Conservation (phyloP, 768 basidiomycete genomes). For the Trametes maxima region DNA sequence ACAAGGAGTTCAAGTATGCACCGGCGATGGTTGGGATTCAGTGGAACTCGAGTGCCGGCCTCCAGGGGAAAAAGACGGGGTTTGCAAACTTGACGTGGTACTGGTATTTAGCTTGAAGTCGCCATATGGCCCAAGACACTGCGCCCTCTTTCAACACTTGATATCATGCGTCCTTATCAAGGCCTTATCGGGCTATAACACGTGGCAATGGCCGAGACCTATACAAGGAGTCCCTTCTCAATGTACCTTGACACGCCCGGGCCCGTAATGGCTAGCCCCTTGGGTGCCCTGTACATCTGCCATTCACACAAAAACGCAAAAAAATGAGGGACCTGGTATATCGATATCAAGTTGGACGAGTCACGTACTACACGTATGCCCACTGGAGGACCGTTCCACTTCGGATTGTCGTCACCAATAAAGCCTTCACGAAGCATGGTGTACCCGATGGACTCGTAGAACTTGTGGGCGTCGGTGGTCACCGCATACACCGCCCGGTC, state of each 20-base stretch:
- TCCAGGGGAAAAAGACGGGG: no score
- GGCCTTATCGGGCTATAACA: no score
- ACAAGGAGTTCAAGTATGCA: no score
- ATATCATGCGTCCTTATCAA: no score
- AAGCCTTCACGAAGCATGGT: slow-evolving; percentile 7
- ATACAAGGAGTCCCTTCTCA: neutral
- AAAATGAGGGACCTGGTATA: neutral
- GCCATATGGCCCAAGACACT: no score
- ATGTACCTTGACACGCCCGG: neutral
- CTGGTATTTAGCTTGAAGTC: no score
- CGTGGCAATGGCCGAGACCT: no score
- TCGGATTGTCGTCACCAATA: slow-evolving; percentile 21
- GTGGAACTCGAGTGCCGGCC: no score
- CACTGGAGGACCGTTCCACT: slow-evolving; percentile 18
- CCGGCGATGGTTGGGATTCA: no score
- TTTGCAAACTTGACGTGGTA: no score
- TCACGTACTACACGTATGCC: slow-evolving; percentile 19
- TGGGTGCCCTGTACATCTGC: neutral
- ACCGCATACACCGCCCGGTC: slow-evolving; percentile 16
- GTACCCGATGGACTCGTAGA: slow-evolving; percentile 24
- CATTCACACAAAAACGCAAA: neutral
- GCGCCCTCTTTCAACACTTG: no score
- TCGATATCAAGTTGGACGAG: neutral
- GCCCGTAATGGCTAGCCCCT: neutral
- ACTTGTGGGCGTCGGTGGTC: slow-evolving; percentile 16